Evolutionary conservation across 1,284 basidiomycete genomes (phyloP), one percentile per base, ranked within the genome.

Genomic region (Hemileia vastatrix): DNA sequence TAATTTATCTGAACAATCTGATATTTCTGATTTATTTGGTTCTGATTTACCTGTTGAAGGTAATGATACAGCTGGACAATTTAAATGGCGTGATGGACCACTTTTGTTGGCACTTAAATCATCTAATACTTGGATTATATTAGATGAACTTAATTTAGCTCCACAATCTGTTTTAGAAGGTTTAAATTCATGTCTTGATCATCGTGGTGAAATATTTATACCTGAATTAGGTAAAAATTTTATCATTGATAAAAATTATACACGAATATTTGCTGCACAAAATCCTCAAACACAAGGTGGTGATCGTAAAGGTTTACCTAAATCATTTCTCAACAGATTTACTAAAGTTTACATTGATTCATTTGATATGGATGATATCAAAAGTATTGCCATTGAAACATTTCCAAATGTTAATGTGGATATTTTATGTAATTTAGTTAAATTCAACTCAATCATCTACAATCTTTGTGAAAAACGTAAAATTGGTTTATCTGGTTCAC

Each of bases 81-180:
- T 99, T 74, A 87, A 89, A 69, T 99, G 95, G 95, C 81, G 91
- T 8, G 94, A 98, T 73, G 95, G 95, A 0, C 90, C 92, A 15
- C 80, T 99, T 19, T 81, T 97, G 27, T 81, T 80, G 49, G 93
- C 95, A 0, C 83, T 98, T 79, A 87, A 86, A n/a, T n/a, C n/a
- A 77, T 83, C 86, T 63, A 95, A 95, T 2, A 84, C 90, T 68
- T 96, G 93, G 93, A 93, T 98, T 3, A 81, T 99, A 13, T 82
- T 99, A 5, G 95, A 99, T 77, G 95, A 99, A 77, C 96, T 97
- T 93, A 96, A 96, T 73, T 81, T 97, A 18, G 93, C 93, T 1
- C 90, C 93, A 18, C n/a, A n/a, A n/a, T n/a, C n/a, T n/a, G n/a
- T n/a, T n/a, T n/a, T n/a, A n/a, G n/a, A n/a, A n/a, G n/a, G n/a